These are phyloP conservation scores for Hibiscus tridactylites DNA, from an alignment of 345 rosid species.

Conservation along the genomic window DNA sequence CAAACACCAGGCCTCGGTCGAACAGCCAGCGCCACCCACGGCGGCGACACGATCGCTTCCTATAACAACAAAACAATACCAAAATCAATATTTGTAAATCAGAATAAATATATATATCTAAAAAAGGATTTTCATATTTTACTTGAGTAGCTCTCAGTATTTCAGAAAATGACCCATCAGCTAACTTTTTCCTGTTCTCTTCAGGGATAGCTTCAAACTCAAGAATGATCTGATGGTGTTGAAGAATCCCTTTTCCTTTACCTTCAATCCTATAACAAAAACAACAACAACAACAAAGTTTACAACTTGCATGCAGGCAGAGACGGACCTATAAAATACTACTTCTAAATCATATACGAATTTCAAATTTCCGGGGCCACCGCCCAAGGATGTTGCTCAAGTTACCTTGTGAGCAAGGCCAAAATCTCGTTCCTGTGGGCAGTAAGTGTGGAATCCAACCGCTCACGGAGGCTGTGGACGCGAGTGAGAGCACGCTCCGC, in stretches of 20 bases:
- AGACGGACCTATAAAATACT: too few relatives aligned
- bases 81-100: not conserved
- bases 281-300: not conserved
- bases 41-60: constrained; percentile 88
- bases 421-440: constrained; percentile 51
- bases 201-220: constrained; percentile 65
- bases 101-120: not conserved
- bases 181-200: constrained; percentile 33
- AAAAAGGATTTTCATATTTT: not conserved
- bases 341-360: too few relatives aligned
- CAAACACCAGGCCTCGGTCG: constrained; percentile 96
- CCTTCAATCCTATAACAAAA: constrained; percentile 37
- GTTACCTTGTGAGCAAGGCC: constrained; percentile 55
- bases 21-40: constrained; percentile 86
- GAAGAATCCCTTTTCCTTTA: constrained; percentile 62
- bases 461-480: constrained; percentile 63
- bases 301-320: not conserved
- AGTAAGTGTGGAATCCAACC: constrained; percentile 51
- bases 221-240: constrained; percentile 48
- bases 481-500: constrained; percentile 47
- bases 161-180: constrained; percentile 47
- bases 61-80: constrained; percentile 18
- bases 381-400: not conserved
- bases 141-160: constrained; percentile 54
- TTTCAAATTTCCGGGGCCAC: not conserved